phyloP scores from a whole-genome alignment of 495 filamentous ascomycete genomes.

The Podospora appendiculata region DNA sequence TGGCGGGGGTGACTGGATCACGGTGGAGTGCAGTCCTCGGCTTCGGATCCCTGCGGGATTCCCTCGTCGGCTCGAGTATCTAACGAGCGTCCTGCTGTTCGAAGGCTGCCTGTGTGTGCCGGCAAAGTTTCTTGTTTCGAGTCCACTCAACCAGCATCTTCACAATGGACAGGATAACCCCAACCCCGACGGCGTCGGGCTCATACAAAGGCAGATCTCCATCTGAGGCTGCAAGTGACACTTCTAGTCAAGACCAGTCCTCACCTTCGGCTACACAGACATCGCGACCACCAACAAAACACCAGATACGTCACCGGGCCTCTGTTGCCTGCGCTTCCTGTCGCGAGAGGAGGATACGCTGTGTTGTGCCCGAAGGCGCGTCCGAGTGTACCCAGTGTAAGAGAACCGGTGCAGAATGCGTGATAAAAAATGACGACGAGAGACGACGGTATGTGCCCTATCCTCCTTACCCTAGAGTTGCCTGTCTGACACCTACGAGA shows the following conservation, averaged over 20 bases:
- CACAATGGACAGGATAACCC: no score
- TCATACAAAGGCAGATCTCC: slow-evolving; percentile 13
- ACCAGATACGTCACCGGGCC: slow-evolving; percentile 30
- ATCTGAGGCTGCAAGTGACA: slow-evolving; percentile 20
- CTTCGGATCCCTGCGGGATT: no score
- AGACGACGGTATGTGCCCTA: slow-evolving; percentile 31
- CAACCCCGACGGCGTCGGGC: no score
- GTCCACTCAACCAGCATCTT: no score
- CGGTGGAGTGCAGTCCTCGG: no score
- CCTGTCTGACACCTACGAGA: slow-evolving; percentile 17
- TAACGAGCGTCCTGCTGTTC: no score
- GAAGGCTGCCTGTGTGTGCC: no score
- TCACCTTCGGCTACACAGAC: slow-evolving; percentile 14
- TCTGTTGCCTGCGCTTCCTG: slow-evolving; percentile 35
- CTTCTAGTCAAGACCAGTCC: slow-evolving; percentile 19
- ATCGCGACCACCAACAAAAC: slow-evolving; percentile 19
- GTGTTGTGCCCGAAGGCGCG: slow-evolving; percentile 45
- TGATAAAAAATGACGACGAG: slow-evolving; percentile 52
- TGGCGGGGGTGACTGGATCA: not conserved
- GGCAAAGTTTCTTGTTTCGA: no score
- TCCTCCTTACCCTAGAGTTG: not conserved
- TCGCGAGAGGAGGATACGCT: slow-evolving; percentile 47
- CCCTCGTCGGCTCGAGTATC: no score
- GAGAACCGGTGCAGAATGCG: slow-evolving; percentile 39
- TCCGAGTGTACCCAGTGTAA: slow-evolving; percentile 47